Conservation (phyloP, 139 green algal species). For the Pycnococcus provasolii region DNA sequence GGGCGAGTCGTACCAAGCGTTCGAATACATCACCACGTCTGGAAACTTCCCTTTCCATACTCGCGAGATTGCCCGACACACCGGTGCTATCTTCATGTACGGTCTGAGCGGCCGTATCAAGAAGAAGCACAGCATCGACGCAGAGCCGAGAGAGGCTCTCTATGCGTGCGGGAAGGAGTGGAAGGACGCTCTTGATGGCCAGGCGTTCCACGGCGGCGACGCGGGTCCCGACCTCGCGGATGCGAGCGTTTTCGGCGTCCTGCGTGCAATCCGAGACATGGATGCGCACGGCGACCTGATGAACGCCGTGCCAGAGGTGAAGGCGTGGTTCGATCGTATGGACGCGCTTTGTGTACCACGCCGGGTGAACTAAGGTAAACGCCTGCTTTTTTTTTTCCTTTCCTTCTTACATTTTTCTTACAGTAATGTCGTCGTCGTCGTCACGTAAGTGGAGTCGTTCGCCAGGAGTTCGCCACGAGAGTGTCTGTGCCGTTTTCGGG, state of each 20-base stretch:
- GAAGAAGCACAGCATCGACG: constrained; percentile 78
- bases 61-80: constrained; percentile 23
- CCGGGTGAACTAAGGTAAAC: too few relatives aligned
- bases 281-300: constrained; percentile 77
- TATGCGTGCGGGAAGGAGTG: constrained; percentile 44
- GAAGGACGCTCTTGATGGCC: constrained; percentile 8
- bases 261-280: constrained; percentile 61
- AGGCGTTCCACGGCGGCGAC: constrained; percentile 40
- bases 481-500: too few relatives aligned
- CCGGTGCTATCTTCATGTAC: constrained; percentile 38
- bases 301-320: constrained; percentile 39
- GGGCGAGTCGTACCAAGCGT: constrained; percentile 41
- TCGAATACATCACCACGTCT: constrained; percentile 52
- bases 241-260: constrained; percentile 78
- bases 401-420: too few relatives aligned
- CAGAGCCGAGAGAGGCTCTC: constrained; percentile 54
- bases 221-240: constrained; percentile 73
- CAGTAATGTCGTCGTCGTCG: too few relatives aligned
- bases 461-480: too few relatives aligned
- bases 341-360: background rate
- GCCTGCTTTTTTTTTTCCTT: too few relatives aligned
- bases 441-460: too few relatives aligned
- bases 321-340: constrained; percentile 32
- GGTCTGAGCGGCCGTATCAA: constrained; percentile 56
- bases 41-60: constrained; percentile 54